phyloP scores from a whole-genome alignment of 2,329 filamentous ascomycete genomes.

The Macrophomina pseudophaseolina region DNA sequence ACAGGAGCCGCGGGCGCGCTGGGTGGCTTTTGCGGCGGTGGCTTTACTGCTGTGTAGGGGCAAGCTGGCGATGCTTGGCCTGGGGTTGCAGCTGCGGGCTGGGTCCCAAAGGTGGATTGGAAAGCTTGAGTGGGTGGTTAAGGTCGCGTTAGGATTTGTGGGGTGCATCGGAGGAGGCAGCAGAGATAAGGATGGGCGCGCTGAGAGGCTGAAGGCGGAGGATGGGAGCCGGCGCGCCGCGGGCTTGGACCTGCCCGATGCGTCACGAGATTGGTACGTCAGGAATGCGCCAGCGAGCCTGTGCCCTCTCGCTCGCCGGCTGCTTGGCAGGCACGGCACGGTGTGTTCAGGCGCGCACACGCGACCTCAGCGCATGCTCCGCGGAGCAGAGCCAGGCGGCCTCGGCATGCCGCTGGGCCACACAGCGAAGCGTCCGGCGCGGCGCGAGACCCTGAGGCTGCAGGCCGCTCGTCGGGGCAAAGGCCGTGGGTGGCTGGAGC shows the following conservation, averaged over 20 bases:
- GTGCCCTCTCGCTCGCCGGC: neutral
- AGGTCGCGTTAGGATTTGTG: neutral
- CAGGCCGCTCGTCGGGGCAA: neutral
- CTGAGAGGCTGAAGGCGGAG: constrained; percentile 4
- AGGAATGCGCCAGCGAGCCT: neutral
- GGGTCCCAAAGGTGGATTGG: neutral
- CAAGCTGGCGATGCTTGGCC: constrained; percentile 7
- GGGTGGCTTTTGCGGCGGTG: constrained; percentile 14
- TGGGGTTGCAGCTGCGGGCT: neutral
- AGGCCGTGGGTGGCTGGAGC: neutral
- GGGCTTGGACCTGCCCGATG: neutral
- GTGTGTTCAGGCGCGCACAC: neutral
- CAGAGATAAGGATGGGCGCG: constrained; percentile 12
- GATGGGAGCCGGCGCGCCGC: neutral
- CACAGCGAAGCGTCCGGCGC: neutral
- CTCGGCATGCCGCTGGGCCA: neutral
- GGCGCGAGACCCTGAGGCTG: neutral
- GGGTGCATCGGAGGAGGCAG: constrained; percentile 12
- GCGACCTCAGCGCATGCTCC: neutral
- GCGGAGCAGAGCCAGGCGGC: neutral
- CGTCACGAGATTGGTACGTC: constrained; percentile 12
- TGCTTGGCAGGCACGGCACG: constrained; percentile 17
- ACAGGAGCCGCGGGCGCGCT: constrained; percentile 6
- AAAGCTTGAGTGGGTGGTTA: neutral
- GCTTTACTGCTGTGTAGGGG: neutral